These are phyloP conservation scores for Candida morakotiae DNA, from an alignment of 805 yeast genomes.

Conservation along the genomic window DNA sequence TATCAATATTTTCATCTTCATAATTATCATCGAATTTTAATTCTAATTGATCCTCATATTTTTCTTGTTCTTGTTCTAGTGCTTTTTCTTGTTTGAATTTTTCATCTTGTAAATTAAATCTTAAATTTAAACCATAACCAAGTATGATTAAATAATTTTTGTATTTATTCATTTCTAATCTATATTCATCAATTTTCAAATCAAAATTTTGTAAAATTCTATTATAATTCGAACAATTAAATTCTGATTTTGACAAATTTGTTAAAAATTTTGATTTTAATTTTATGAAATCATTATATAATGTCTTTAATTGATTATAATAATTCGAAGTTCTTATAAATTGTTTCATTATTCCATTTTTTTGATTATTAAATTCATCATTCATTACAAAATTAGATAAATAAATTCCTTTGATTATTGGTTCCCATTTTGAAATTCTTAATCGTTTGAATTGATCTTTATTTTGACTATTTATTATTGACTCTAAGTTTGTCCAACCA, in stretches of 20 bases:
- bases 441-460: slow-evolving; percentile 26
- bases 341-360: slow-evolving; percentile 41
- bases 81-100: slow-evolving; percentile 10
- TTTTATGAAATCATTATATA: slow-evolving; percentile 28
- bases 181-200: slow-evolving; percentile 38
- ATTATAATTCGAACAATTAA: slow-evolving; percentile 30
- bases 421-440: slow-evolving; percentile 43
- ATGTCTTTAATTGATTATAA: slow-evolving; percentile 34
- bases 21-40: no score
- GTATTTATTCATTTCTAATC: slow-evolving; percentile 41
- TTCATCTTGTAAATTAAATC: slow-evolving; percentile 38
- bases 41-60: neutral
- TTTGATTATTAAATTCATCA: slow-evolving; percentile 22
- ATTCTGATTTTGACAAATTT: slow-evolving; percentile 21
- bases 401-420: slow-evolving; percentile 37
- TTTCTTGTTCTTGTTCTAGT: neutral
- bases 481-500: slow-evolving; percentile 63
- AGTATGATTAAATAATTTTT: slow-evolving; percentile 42
- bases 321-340: slow-evolving; percentile 38
- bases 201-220: slow-evolving; percentile 37
- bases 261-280: slow-evolving; percentile 26
- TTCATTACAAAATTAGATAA: slow-evolving; percentile 27
- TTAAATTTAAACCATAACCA: slow-evolving; percentile 42
- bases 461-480: slow-evolving; percentile 21
- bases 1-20: neutral